Evolutionary conservation across 129 eudicot genomes (phyloP).

Genomic region (Tagetes erecta): DNA sequence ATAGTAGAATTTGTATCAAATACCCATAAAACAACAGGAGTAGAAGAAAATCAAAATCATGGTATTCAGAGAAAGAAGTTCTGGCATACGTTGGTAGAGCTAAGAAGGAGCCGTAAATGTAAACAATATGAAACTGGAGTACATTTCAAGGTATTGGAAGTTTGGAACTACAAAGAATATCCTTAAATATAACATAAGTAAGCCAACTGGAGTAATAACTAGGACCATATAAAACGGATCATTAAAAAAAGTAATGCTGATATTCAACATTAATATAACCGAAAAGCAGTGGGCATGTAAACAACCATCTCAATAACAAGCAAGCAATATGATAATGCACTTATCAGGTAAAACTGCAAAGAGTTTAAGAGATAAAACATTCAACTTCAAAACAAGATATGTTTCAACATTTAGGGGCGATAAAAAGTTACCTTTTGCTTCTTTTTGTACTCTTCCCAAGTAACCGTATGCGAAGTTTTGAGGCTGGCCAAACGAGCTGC

Average conservation of each 20-base stretch:
- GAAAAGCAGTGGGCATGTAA: background rate
- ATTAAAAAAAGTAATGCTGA: background rate
- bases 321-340: background rate
- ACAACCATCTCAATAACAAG: background rate
- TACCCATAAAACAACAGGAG: background rate
- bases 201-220: background rate
- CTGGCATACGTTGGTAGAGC: background rate
- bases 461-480: conserved; percentile 90
- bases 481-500: conserved; percentile 99
- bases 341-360: background rate
- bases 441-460: conserved; percentile 98
- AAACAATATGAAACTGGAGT: background rate
- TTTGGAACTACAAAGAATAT: background rate
- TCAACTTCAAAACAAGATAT: conserved; percentile 10
- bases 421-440: conserved; percentile 76
- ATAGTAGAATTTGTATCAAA: too few relatives aligned
- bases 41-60: background rate
- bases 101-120: background rate
- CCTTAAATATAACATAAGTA: background rate
- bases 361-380: conserved; percentile 3
- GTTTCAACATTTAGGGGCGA: background rate
- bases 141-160: conserved; percentile 10
- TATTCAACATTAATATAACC: background rate
- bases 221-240: background rate
- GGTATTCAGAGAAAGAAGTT: background rate